These are phyloP conservation scores for Kalaharituber pfeilii DNA, from an alignment of 2,329 filamentous ascomycete genomes.

Conservation along the genomic window DNA sequence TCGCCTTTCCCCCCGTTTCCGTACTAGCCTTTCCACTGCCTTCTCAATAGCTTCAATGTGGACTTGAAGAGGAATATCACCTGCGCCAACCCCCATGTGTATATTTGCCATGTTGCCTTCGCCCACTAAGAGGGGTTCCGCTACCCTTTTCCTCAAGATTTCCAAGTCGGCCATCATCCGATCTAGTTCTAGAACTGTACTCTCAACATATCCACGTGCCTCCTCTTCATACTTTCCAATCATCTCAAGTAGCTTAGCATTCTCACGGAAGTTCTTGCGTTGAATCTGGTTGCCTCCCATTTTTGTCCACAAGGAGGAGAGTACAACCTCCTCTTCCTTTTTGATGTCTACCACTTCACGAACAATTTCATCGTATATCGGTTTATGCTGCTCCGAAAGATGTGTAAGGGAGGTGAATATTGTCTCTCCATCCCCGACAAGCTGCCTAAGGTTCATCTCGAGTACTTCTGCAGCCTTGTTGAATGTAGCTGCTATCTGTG, in stretches of 20 bases:
- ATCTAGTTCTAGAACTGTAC: conserved; percentile 53
- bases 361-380: conserved; percentile 49
- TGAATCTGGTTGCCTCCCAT: conserved; percentile 49
- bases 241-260: conserved; percentile 45
- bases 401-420: conserved; percentile 16
- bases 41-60: conserved; percentile 58
- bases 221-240: conserved; percentile 47
- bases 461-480: conserved; percentile 52
- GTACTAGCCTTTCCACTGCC: conserved; percentile 52
- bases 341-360: conserved; percentile 44
- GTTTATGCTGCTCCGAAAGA: conserved; percentile 18
- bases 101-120: conserved; percentile 26
- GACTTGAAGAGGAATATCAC: conserved; percentile 45
- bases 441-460: conserved; percentile 29
- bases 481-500: conserved; percentile 46
- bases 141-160: conserved; percentile 53
- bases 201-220: conserved; percentile 52
- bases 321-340: conserved; percentile 44
- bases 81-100: conserved; percentile 5
- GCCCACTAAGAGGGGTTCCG: conserved; percentile 43
- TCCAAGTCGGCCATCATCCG: conserved; percentile 55
- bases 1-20: conserved; percentile 34
- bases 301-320: conserved; percentile 55
- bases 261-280: conserved; percentile 43
- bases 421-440: conserved; percentile 17